phyloP scores from a whole-genome alignment of 129 eudicot species.

The Glebionis coronaria region DNA sequence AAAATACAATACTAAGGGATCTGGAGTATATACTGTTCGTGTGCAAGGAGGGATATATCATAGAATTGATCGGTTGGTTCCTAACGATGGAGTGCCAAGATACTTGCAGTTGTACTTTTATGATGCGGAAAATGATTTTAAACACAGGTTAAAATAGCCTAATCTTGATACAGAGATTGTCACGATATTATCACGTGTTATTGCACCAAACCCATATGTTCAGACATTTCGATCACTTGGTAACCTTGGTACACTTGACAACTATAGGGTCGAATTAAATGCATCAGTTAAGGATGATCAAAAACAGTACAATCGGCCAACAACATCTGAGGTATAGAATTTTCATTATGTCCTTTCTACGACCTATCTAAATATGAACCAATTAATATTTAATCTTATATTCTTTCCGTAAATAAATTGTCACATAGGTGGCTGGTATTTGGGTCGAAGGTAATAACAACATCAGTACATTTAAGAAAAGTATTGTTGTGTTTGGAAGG shows the following conservation, averaged over 20 bases:
- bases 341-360: too few species aligned
- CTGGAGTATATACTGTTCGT: not conserved
- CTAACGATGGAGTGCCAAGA: not conserved
- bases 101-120: not conserved
- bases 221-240: not conserved
- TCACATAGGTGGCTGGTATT: constrained; percentile 1
- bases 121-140: not conserved
- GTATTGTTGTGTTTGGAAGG: not conserved
- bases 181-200: not conserved
- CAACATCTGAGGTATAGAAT: not conserved
- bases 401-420: not conserved
- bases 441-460: not conserved
- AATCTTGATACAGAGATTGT: not conserved
- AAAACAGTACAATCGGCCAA: not conserved
- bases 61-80: not conserved
- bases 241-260: not conserved
- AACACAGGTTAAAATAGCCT: not conserved
- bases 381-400: too few species aligned
- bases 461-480: not conserved
- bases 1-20: not conserved
- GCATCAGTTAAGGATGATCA: not conserved
- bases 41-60: not conserved
- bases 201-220: not conserved
- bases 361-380: not conserved
- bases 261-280: not conserved